Base-by-base conservation (phyloP, 768 basidiomycete species). In the Leccinum longicurvipes region DNA sequence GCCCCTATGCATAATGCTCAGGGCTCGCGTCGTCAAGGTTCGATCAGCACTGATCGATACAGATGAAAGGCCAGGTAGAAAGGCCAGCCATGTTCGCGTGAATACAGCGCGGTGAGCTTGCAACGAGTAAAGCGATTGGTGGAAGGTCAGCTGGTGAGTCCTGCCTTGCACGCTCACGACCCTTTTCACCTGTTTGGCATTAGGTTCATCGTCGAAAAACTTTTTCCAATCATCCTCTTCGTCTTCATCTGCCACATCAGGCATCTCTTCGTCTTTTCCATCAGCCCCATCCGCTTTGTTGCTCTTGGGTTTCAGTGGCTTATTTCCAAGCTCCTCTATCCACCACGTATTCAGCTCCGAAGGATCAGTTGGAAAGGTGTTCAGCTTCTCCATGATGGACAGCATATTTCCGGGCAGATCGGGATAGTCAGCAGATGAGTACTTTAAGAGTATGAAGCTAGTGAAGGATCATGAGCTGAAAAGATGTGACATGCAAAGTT, bases 1-100 rank as follows among this genome's bases (percentile, higher is more conserved):
- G 6, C 86, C 84, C 12, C 84, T 77, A 69, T 96, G 93, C 79
- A 96, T 84, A 28, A 94, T 77, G 62, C 85, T 86, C 58, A 96
- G 72, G 15, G 80, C 82, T 46, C 87, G 76, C 23, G 79, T 77
- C 15, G 83, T 77, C 4, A 84, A 64, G 1, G 66, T 67, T 50
- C 74, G 78, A 21, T 62, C 65, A 3, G 56, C 55, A 34, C 62
- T 57, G 25, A 62, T 66, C 9, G 74, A 60, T 34, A 69, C 65
- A 11, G 77, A 58, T 1, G 79, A 81, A 10, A 93, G 68, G 24
- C 76, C 77, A 0, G 88, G 85, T 5, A 94, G 73, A 10, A 94
- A 74, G 1, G 78, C 74, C 8, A 93, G 76, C 92, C 93, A 95
- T n/a, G 83, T 76, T 11, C 84, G 78, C 7, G 89, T 89, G 67